Evolutionary conservation across 169 alveolate genomes (phyloP), one percentile per base, ranked within the genome.

Genomic region (Plasmodium blacklocki): DNA sequence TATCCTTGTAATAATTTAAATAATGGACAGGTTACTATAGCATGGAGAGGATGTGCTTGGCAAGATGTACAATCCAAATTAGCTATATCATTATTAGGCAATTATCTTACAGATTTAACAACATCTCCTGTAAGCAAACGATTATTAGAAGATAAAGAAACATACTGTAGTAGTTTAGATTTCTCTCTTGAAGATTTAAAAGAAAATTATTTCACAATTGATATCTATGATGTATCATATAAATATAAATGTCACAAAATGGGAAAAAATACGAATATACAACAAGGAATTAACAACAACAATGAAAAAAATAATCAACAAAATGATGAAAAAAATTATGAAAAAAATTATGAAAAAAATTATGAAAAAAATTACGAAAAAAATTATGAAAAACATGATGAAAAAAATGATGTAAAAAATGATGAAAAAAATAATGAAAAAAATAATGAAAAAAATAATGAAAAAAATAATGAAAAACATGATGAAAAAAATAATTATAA

Each of bases 31-130:
- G 88, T 87, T 50, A 89, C 89, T 14, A 54, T 93, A 52, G 90
- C 94, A 8, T 93, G 96, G 96, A 88, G 96, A 63, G 96, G 96
- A 5, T 94, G 95, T 9, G 18, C 26, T 2, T 93, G 95, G 95
- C 15, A 66, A 0, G 93, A 92, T 12, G 89, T 85, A 54, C 89
- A 93, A 74, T 29, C 73, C 9, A 74, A 60, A 21, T 50, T 92
- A 43, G 92, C 96, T 9, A 21, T 93, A 0, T 50, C 92, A 3
- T n/a, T 93, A 4, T 8, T 93, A 91, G 96, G 96, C 2, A 92
- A 88, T 39, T 93, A 93, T 43, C 63, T 93, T 23, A 85, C 90
- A 19, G 91, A 88, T 29, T 56, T 94, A 21, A 86, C 95, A 7
- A 71, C 93, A 9, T 91, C 96, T 21, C 96, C 96, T 1, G 47